phyloP scores from a whole-genome alignment of 2,329 filamentous ascomycete genomes.

The Exophiala viscosa region DNA sequence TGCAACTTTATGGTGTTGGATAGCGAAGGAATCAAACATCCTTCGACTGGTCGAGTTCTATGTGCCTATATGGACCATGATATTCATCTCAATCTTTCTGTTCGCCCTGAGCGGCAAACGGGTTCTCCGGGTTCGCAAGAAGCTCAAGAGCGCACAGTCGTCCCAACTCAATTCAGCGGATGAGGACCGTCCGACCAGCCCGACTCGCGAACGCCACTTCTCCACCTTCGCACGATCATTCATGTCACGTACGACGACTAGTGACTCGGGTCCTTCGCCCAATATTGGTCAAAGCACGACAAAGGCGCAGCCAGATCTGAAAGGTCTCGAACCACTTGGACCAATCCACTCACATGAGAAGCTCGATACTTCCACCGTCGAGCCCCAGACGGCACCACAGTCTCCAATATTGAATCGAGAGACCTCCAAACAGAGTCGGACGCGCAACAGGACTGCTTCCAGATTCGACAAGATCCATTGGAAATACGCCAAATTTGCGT shows the following conservation, averaged over 20 bases:
- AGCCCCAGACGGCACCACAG: neutral
- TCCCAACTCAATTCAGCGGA: slow-evolving; percentile 1
- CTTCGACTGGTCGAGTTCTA: slow-evolving; percentile 18
- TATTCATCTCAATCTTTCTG: slow-evolving; percentile 12
- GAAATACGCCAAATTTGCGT: slow-evolving; percentile 23
- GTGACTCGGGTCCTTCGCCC: neutral
- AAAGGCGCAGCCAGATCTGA: neutral
- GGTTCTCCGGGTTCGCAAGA: slow-evolving; percentile 16
- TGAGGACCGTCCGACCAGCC: neutral
- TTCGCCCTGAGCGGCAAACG: slow-evolving; percentile 19
- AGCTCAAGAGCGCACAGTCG: slow-evolving; percentile 13
- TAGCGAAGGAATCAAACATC: slow-evolving; percentile 13
- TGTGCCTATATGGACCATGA: slow-evolving; percentile 17
- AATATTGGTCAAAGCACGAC: neutral
- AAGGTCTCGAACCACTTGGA: slow-evolving; percentile 13
- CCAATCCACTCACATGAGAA: slow-evolving; percentile 11
- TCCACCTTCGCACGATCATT: slow-evolving; percentile 9
- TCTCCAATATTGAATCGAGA: slow-evolving; percentile 2
- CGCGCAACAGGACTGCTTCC: slow-evolving; percentile 11
- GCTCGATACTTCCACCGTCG: slow-evolving; percentile 1
- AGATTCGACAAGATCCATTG: slow-evolving; percentile 17
- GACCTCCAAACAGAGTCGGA: neutral
- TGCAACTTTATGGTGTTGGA: slow-evolving; percentile 22
- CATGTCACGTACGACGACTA: neutral
- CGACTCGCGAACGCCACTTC: slow-evolving; percentile 7